A percentile compares a stretch with the other conserved stretches of the same genome.
These are phyloP conservation scores for Populus hybrid DNA, from an alignment of 441 rosid genomes.

Conservation along the genomic window DNA sequence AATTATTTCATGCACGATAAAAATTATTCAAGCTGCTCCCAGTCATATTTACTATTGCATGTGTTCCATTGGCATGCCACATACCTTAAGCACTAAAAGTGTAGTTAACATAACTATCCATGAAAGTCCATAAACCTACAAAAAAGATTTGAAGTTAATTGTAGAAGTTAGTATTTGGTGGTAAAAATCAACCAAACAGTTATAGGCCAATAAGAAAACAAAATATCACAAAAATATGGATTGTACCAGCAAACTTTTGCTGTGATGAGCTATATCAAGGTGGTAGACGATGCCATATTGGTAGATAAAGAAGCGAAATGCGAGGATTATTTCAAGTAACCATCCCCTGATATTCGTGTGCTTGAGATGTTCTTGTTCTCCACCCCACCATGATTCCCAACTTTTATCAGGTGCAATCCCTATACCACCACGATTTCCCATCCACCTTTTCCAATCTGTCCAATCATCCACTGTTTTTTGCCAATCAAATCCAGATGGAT, in stretches of 20 bases:
- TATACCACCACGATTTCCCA: conserved; percentile 92
- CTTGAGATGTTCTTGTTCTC: conserved; percentile 80
- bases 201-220: background rate
- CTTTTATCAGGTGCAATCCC: conserved; percentile 72
- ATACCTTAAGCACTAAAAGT: conserved; percentile 83
- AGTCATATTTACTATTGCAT: background rate
- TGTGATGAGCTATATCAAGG: conserved; percentile 70
- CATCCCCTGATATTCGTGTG: conserved; percentile 67
- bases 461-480: conserved; percentile 96
- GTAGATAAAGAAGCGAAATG: conserved; percentile 76
- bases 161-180: conserved; percentile 3
- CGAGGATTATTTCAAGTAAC: conserved; percentile 68
- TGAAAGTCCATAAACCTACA: conserved; percentile 83
- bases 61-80: conserved; percentile 41
- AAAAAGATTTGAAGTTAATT: conserved; percentile 15
- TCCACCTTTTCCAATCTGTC: conserved; percentile 99
- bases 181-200: background rate
- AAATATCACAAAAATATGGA: background rate
- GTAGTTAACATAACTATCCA: conserved; percentile 66
- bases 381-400: conserved; percentile 99
- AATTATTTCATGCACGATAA: background rate
- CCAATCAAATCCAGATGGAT: conserved; percentile 98
- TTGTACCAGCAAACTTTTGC: conserved; percentile 58
- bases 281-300: conserved; percentile 97
- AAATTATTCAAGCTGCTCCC: background rate